Percentiles rank a stretch among this genome's conserved stretches.
phyloP scores from a whole-genome alignment of 2,329 filamentous ascomycete species.

The Diplodia intermedia region DNA sequence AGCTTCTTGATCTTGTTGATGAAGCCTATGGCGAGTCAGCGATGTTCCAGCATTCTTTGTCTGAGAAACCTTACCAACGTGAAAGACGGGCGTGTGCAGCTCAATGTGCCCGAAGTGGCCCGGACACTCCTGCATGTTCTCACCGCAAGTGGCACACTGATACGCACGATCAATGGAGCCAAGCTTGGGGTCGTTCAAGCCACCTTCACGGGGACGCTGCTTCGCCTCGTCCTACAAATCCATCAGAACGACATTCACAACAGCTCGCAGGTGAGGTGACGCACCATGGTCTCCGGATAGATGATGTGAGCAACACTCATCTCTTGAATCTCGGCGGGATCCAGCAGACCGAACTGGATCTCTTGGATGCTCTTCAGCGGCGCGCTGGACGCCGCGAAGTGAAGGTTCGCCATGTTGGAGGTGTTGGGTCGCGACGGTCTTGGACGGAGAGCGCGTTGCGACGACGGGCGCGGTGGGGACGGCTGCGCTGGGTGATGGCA shows the following conservation, averaged over 20 bases:
- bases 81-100: conserved; percentile 93
- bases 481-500: conserved; percentile 19
- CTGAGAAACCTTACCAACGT: conserved; percentile 64
- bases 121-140: conserved; percentile 94
- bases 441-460: conserved; percentile 6
- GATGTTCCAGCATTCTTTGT: not conserved
- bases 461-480: conserved; percentile 10
- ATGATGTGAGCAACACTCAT: conserved; percentile 97
- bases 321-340: conserved; percentile 97
- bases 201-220: conserved; percentile 86
- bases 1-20: conserved; percentile 99
- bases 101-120: conserved; percentile 99
- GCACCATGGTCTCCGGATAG: conserved; percentile 95
- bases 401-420: conserved; percentile 77
- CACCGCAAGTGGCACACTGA: conserved; percentile 94
- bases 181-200: conserved; percentile 93
- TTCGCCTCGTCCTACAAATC: conserved; percentile 77
- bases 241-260: conserved; percentile 28
- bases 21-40: conserved; percentile 67
- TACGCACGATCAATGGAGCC: conserved; percentile 96
- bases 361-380: conserved; percentile 97
- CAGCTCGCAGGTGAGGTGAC: conserved; percentile 30
- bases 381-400: conserved; percentile 90
- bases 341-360: conserved; percentile 98
- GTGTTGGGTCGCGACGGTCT: not conserved